phyloP scores from a whole-genome alignment of 2,329 filamentous ascomycete genomes.

The Diplodia corticola region DNA sequence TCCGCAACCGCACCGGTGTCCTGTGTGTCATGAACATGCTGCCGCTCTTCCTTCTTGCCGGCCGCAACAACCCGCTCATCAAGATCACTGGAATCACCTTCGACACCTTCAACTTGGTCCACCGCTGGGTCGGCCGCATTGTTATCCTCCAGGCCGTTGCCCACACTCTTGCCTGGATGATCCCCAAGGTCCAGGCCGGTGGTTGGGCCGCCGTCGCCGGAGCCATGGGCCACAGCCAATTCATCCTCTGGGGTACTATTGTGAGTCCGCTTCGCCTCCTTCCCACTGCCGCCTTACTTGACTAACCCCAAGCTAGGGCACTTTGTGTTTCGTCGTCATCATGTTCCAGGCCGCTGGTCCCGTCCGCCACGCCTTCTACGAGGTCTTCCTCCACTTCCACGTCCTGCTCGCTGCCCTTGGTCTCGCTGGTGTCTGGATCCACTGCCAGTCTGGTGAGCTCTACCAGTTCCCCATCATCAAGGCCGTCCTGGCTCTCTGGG shows the following conservation, averaged over 20 bases:
- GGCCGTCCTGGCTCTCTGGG: slow-evolving; percentile 67
- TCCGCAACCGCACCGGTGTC: slow-evolving; percentile 68
- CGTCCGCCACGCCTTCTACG: slow-evolving; percentile 76
- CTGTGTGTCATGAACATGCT: slow-evolving; percentile 76
- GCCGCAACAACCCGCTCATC: slow-evolving; percentile 78
- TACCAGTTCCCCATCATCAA: slow-evolving; percentile 65
- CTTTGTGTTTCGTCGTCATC: slow-evolving; percentile 62
- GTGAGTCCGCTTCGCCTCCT: slow-evolving; percentile 46
- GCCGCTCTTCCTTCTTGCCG: slow-evolving; percentile 71
- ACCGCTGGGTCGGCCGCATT: slow-evolving; percentile 78
- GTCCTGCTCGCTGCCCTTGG: slow-evolving; percentile 62
- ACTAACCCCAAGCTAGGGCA: slow-evolving; percentile 47
- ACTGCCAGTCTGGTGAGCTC: slow-evolving; percentile 51
- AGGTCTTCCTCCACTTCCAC: slow-evolving; percentile 73
- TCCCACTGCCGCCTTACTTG: background rate
- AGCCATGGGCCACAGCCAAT: slow-evolving; percentile 45
- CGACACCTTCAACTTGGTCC: slow-evolving; percentile 79
- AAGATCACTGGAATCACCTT: slow-evolving; percentile 71
- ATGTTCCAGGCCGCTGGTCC: slow-evolving; percentile 69
- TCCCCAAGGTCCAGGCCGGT: slow-evolving; percentile 44
- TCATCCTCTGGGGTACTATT: slow-evolving; percentile 64
- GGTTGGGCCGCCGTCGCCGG: slow-evolving; percentile 53
- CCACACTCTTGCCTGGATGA: slow-evolving; percentile 64
- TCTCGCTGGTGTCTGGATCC: slow-evolving; percentile 67
- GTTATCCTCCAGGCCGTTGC: slow-evolving; percentile 68